Percentiles rank a stretch among this genome's conserved stretches.
These are phyloP conservation scores for Arthroderma uncinatum DNA, from an alignment of 2,329 filamentous ascomycete genomes.

Conservation along the genomic window DNA sequence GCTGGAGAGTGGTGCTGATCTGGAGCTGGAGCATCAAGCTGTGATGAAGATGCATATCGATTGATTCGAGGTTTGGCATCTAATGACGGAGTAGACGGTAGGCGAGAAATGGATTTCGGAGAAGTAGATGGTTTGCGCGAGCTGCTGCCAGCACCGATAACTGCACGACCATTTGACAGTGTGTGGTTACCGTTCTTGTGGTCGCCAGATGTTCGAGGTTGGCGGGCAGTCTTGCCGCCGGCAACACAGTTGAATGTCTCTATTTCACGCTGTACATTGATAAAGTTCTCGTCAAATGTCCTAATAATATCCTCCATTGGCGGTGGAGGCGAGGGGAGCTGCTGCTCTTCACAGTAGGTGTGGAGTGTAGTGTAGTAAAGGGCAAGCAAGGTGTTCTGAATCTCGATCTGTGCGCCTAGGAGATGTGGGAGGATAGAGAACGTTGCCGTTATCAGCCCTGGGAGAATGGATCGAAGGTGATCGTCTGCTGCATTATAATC, in stretches of 20 bases:
- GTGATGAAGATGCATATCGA: conserved; percentile 5
- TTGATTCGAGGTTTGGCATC: conserved; percentile 21
- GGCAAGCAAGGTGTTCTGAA: conserved; percentile 66
- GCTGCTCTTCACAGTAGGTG: conserved; percentile 57
- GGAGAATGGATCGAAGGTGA: conserved; percentile 59
- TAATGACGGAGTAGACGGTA: conserved; percentile 19
- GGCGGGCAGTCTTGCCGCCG: conserved; percentile 54
- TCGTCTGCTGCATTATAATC: conserved; percentile 67
- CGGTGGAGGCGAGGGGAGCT: conserved; percentile 60
- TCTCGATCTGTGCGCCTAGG: conserved; percentile 57
- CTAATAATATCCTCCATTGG: conserved; percentile 60
- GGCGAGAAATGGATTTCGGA: conserved; percentile 19
- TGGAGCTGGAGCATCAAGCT: neutral
- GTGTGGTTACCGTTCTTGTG: conserved; percentile 33
- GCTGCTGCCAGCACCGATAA: conserved; percentile 28
- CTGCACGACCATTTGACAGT: conserved; percentile 20
- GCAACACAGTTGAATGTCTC: conserved; percentile 56
- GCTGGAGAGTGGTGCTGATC: neutral
- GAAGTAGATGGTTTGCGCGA: conserved; percentile 24
- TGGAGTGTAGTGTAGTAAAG: conserved; percentile 68
- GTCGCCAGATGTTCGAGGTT: conserved; percentile 42
- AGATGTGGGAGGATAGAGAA: conserved; percentile 66
- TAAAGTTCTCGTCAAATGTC: conserved; percentile 53
- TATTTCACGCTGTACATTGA: conserved; percentile 52
- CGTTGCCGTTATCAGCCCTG: conserved; percentile 57